phyloP scores from a whole-genome alignment of 2,329 filamentous ascomycete genomes.

The Claviceps sorghi region DNA sequence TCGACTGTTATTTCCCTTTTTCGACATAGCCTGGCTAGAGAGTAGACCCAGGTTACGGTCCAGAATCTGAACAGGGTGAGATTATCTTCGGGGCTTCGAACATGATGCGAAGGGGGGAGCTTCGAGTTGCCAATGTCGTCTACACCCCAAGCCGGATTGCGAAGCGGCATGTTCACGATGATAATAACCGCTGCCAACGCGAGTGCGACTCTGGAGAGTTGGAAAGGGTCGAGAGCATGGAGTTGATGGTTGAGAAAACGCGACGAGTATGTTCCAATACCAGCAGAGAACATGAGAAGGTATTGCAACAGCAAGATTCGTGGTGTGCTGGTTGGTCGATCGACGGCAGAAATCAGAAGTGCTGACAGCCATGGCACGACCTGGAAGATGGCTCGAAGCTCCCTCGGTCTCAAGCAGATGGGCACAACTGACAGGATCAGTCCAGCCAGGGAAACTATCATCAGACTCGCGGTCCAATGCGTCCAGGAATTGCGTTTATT shows the following conservation, averaged over 20 bases:
- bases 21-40: constrained; percentile 52
- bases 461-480: constrained; percentile 23
- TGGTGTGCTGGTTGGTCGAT: constrained; percentile 27
- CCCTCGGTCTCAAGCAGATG: constrained; percentile 15
- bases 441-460: constrained; percentile 19
- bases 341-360: constrained; percentile 22
- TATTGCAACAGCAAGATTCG: constrained; percentile 26
- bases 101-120: constrained; percentile 14
- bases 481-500: constrained; percentile 21
- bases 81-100: constrained; percentile 67
- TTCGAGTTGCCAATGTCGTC: constrained; percentile 17
- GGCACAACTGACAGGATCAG: constrained; percentile 19
- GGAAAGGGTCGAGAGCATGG: constrained; percentile 11
- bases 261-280: constrained; percentile 16
- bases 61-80: constrained; percentile 71
- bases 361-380: constrained; percentile 25
- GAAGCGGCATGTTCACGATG: constrained; percentile 24
- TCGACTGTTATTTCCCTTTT: constrained; percentile 55
- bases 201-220: constrained; percentile 12
- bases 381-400: constrained; percentile 17
- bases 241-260: constrained; percentile 15
- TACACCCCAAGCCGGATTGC: constrained; percentile 20
- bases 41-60: constrained; percentile 68
- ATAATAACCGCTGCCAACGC: constrained; percentile 13
- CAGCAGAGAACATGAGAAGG: constrained; percentile 18